These are phyloP conservation scores for Trametes cubensis DNA, from an alignment of 768 basidiomycete genomes.

Conservation along the genomic window DNA sequence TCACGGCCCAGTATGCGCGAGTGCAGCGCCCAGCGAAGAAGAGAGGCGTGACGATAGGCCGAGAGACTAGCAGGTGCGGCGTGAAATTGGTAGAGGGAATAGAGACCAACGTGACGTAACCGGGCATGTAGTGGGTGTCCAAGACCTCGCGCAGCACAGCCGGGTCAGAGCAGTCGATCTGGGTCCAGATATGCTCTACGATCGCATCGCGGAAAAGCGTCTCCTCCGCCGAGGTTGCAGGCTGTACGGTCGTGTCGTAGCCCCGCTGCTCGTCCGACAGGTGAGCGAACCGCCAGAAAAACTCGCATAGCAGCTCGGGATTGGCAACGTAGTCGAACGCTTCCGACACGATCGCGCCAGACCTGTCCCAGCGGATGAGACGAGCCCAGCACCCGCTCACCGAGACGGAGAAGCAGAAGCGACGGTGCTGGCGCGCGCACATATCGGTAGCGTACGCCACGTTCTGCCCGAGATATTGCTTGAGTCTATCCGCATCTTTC, in stretches of 20 bases:
- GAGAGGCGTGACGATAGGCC: background rate
- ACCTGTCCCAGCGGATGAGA: slow-evolving; percentile 24
- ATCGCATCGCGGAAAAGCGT: background rate
- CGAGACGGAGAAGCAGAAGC: slow-evolving; percentile 33
- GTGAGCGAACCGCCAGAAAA: background rate
- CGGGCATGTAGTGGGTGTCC: background rate
- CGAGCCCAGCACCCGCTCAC: slow-evolving; percentile 32
- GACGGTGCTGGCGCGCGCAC: slow-evolving; percentile 34
- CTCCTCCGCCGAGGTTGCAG: background rate
- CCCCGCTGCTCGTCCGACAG: slow-evolving; percentile 4
- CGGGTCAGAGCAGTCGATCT: background rate
- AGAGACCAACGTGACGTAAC: background rate
- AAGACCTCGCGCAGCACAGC: background rate
- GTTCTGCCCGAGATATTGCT: background rate
- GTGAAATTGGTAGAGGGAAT: background rate
- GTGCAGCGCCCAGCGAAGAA: slow-evolving; percentile 8
- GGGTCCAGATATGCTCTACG: background rate
- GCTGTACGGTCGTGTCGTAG: slow-evolving; percentile 7
- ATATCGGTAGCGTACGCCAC: background rate
- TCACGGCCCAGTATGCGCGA: slow-evolving; percentile 15
- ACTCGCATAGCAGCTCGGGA: slow-evolving; percentile 3
- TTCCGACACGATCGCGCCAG: background rate
- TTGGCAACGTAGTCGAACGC: slow-evolving; percentile 31
- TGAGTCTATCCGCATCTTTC: background rate
- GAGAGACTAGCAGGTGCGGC: slow-evolving; percentile 2